Conservation (phyloP, 208 protist genomes). For the Crithidia brevicula region DNA sequence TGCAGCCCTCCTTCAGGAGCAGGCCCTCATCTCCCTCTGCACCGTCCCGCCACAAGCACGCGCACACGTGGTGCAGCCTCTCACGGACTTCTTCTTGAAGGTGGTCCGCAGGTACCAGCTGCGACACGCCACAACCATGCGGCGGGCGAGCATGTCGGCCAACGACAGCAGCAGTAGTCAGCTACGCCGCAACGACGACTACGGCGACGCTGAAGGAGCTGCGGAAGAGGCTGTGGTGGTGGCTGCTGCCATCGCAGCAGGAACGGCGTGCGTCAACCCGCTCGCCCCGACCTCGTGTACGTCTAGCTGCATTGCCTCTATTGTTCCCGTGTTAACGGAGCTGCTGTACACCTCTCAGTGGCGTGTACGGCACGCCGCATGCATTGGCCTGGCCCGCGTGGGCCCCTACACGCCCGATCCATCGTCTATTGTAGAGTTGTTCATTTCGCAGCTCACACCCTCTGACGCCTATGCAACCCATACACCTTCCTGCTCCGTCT, state of each 20-base stretch:
- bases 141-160: background rate
- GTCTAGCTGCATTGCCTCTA: background rate
- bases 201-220: background rate
- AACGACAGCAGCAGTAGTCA: background rate
- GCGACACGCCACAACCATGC: conserved; percentile 28
- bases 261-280: conserved; percentile 41
- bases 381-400: conserved; percentile 57
- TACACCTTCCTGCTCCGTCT: background rate
- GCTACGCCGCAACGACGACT: conserved; percentile 4
- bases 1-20: conserved; percentile 46
- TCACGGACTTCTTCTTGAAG: conserved; percentile 59
- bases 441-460: conserved; percentile 4
- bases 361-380: conserved; percentile 62
- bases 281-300: conserved; percentile 15
- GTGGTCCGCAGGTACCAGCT: conserved; percentile 17
- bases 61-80: conserved; percentile 51
- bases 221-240: conserved; percentile 49
- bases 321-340: conserved; percentile 23
- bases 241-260: conserved; percentile 47
- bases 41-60: conserved; percentile 52
- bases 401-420: conserved; percentile 28
- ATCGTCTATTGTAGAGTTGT: conserved; percentile 12
- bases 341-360: conserved; percentile 39
- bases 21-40: conserved; percentile 60
- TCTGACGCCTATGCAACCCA: too few relatives aligned